Evolutionary conservation across 108 stramenopile species (phyloP), one percentile per base, ranked within the genome.

Genomic region (Mayamaea pseudoterrestris): DNA sequence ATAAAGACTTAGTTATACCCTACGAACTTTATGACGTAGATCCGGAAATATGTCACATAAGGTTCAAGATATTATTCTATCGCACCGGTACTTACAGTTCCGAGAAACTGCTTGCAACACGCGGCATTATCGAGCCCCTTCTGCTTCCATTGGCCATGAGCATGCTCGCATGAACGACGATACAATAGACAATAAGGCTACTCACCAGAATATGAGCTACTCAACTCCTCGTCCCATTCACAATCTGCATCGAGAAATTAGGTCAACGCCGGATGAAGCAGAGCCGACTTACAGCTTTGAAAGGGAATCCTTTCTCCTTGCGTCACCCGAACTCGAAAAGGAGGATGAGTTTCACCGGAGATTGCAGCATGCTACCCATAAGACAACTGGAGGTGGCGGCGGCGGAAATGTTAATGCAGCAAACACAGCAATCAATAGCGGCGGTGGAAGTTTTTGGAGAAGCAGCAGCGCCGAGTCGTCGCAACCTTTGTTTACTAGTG

Each of bases 211-310:
- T n/a, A n/a, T n/a, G n/a, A n/a, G n/a, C n/a, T n/a, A n/a, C n/a
- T 32, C 50, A 21, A 37, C 24, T 2, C 53, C 66, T 0, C 55
- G 63, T 20, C 74, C 68, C 25, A 66, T 69, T 47, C 68, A 65
- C 39, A 22, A 29, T 14, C 28, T 56, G 2, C 47, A 47, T 0
- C 31, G 62, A 14, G 57, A 56, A 2, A n/a, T 74, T 16, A 34
- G 49, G 13, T 49, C 58, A 12, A 47, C 53, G 20, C 65, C 73
- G n/a, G 63, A 75, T 35, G 74, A 75, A 48, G 42, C 64, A 9
- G 74, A 75, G 50, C 74, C 74, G 14, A 58, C 69, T 27, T 68
- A 39, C 43, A 58, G 57, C n/a, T 65, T 59, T 21, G 58, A 72
- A 51, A 47, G 58, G 30, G 27, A 55, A 25, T 35, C 36, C 13